Evolutionary conservation across 345 rosid species (phyloP).

Genomic region (Triadica sebifera): DNA sequence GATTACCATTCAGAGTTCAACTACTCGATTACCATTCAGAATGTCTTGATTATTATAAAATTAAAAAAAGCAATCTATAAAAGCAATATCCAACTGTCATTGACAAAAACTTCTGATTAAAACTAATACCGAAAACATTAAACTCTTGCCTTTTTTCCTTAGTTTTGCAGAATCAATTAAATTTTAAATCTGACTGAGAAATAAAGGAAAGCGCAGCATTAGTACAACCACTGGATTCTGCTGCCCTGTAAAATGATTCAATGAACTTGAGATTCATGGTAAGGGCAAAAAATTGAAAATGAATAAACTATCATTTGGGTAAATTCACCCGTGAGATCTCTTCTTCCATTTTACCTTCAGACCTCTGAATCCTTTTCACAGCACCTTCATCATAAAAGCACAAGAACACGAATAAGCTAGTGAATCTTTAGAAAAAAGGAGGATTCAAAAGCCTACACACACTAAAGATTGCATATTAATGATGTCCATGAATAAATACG

Average conservation of each 20-base stretch:
- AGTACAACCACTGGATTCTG: background rate
- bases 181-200: too few species aligned
- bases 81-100: too few species aligned
- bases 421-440: background rate
- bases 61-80: too few species aligned
- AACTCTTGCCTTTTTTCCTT: too few species aligned
- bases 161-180: background rate
- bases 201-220: background rate
- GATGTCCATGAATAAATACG: background rate
- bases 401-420: background rate
- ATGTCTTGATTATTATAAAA: too few species aligned
- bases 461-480: background rate
- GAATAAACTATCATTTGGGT: background rate
- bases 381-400: slow-evolving; percentile 19
- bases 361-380: slow-evolving; percentile 23
- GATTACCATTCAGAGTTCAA: too few species aligned
- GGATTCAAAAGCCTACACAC: background rate
- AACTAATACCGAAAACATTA: too few species aligned
- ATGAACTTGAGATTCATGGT: background rate
- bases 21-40: too few species aligned
- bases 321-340: background rate
- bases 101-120: too few species aligned
- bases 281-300: background rate
- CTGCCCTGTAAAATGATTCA: background rate
- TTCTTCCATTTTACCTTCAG: background rate